Conservation (phyloP, 2,329 filamentous ascomycete species). For the Cryphonectria carpinicola region DNA sequence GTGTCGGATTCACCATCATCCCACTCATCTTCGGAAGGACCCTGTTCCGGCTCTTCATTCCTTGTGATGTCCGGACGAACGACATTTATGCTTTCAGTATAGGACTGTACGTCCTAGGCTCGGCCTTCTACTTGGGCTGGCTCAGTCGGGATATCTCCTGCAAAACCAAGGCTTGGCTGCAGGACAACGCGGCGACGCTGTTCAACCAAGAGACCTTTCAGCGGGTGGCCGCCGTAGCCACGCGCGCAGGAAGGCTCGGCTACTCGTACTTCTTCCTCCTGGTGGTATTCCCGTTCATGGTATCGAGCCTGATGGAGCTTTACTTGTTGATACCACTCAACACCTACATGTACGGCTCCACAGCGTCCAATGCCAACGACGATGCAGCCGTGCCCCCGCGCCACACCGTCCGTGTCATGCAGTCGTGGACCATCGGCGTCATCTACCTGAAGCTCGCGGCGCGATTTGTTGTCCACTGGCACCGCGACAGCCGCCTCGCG, state of each 20-base stretch:
- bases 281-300: slow-evolving; percentile 79
- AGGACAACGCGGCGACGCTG: slow-evolving; percentile 33
- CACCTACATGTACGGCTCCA: slow-evolving; percentile 65
- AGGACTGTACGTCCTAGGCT: slow-evolving; percentile 80
- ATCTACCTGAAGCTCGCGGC: slow-evolving; percentile 83
- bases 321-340: slow-evolving; percentile 88
- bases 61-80: slow-evolving; percentile 75
- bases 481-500: slow-evolving; percentile 72
- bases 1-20: slow-evolving; percentile 81
- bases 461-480: slow-evolving; percentile 68
- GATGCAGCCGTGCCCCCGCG: slow-evolving; percentile 40
- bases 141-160: slow-evolving; percentile 49
- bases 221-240: slow-evolving; percentile 36
- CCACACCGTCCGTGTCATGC: slow-evolving; percentile 84
- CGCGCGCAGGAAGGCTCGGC: slow-evolving; percentile 52
- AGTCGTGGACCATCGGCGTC: slow-evolving; percentile 92
- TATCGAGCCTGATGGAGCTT: slow-evolving; percentile 80
- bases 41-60: slow-evolving; percentile 75
- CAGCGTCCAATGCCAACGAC: slow-evolving; percentile 31
- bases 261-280: slow-evolving; percentile 79
- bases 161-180: slow-evolving; percentile 39
- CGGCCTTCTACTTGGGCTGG: slow-evolving; percentile 63
- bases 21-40: slow-evolving; percentile 83
- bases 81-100: slow-evolving; percentile 96
- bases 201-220: slow-evolving; percentile 39